Conservation (phyloP, 208 protist genomes). For the Wallacemonas sp. region DNA sequence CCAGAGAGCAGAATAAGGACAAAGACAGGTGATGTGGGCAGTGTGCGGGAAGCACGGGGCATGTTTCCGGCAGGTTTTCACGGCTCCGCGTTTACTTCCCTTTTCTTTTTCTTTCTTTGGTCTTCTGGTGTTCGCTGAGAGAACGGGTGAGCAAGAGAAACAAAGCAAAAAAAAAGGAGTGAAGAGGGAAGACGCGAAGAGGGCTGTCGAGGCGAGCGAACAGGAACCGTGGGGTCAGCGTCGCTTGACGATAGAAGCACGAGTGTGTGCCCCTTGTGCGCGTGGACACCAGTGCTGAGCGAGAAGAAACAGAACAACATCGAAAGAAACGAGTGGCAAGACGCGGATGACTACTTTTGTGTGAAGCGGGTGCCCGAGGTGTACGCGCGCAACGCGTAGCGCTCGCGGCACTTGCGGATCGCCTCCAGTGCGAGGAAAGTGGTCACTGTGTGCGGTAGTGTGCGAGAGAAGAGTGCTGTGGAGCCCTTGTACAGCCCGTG, state of each 20-base stretch:
- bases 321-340: neutral
- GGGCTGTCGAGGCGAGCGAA: neutral
- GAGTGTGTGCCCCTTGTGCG: neutral
- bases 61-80: too few species aligned
- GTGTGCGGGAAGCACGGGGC: too few species aligned
- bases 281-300: neutral
- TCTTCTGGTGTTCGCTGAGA: too few species aligned
- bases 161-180: constrained; percentile 7
- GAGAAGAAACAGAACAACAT: constrained; percentile 6
- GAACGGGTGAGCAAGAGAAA: too few species aligned
- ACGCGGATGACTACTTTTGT: neutral
- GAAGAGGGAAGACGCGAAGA: neutral
- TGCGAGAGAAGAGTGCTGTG: constrained; percentile 46
- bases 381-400: constrained; percentile 40
- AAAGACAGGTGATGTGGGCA: too few species aligned
- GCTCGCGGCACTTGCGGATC: constrained; percentile 45
- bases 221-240: neutral
- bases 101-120: too few species aligned
- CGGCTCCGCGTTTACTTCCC: too few species aligned
- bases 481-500: constrained; percentile 72
- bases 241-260: too few species aligned
- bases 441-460: constrained; percentile 56
- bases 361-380: constrained; percentile 42
- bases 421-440: constrained; percentile 65
- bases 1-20: too few species aligned